These are phyloP conservation scores for Diplodia mutila DNA, from an alignment of 2,329 filamentous ascomycete species.

Conservation along the genomic window DNA sequence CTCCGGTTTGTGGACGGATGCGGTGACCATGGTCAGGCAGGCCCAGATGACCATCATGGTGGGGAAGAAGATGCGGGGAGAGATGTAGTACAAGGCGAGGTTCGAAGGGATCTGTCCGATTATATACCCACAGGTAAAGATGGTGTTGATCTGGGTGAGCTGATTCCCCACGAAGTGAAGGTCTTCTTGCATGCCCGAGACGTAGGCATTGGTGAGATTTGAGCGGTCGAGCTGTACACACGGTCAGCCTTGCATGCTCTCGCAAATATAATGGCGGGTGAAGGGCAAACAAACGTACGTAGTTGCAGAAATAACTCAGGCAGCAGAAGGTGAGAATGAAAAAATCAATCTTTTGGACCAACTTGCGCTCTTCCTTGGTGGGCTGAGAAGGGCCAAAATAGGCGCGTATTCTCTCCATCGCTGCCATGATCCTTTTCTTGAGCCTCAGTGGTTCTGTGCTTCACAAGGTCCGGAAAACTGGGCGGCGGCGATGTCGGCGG, in stretches of 20 bases:
- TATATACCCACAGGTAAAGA: conserved; percentile 42
- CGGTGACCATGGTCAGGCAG: conserved; percentile 64
- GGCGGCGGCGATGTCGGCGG: neutral
- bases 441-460: neutral
- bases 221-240: conserved; percentile 41
- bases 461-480: neutral
- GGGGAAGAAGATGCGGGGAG: conserved; percentile 67
- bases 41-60: conserved; percentile 68
- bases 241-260: neutral
- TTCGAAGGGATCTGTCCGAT: conserved; percentile 66
- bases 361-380: conserved; percentile 45
- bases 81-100: conserved; percentile 65
- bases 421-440: conserved; percentile 4
- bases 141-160: conserved; percentile 55
- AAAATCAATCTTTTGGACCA: conserved; percentile 65
- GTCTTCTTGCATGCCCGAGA: conserved; percentile 49
- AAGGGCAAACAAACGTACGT: conserved; percentile 30
- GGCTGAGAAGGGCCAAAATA: conserved; percentile 43
- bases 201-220: conserved; percentile 49
- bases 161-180: conserved; percentile 45
- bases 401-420: neutral
- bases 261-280: neutral
- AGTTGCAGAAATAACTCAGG: conserved; percentile 46
- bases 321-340: conserved; percentile 69
- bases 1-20: conserved; percentile 54